phyloP scores from a whole-genome alignment of 768 basidiomycete genomes.

The Podaxis pistillaris region DNA sequence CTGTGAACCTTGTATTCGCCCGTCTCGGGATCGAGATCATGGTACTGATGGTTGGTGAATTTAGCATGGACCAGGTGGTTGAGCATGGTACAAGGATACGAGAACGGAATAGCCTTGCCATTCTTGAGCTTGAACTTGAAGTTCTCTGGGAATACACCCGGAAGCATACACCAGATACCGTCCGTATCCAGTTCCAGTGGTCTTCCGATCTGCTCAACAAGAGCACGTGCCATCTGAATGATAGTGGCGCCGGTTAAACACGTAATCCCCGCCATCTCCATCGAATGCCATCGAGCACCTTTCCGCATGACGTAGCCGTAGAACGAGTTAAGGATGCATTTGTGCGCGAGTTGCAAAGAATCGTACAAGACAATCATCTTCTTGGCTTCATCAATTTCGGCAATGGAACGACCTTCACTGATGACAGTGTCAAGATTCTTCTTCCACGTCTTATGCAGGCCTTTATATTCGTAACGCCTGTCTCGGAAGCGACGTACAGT shows the following conservation, averaged over 20 bases:
- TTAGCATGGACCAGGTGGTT: conserved; percentile 95
- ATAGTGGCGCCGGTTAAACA: conserved; percentile 97
- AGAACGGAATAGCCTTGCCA: conserved; percentile 86
- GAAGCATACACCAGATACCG: conserved; percentile 99
- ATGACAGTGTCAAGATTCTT: conserved; percentile 84
- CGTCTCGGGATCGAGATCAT: conserved; percentile 81
- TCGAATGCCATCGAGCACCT: conserved; percentile 98
- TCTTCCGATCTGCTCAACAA: conserved; percentile 97
- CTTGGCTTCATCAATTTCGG: conserved; percentile 94
- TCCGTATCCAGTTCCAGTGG: conserved; percentile 98
- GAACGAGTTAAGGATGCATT: conserved; percentile 99
- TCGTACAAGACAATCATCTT: conserved; percentile 99
- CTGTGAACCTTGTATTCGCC: conserved; percentile 85
- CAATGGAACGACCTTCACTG: conserved; percentile 67
- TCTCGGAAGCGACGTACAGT: conserved; percentile 97
- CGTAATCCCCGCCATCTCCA: conserved; percentile 99
- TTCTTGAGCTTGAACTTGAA: conserved; percentile 90
- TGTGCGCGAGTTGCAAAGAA: conserved; percentile 97
- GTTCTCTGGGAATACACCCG: conserved; percentile 95
- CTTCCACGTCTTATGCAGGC: conserved; percentile 98
- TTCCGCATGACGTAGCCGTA: conserved; percentile 99
- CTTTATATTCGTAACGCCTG: conserved; percentile 98
- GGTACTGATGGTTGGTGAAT: conserved; percentile 98
- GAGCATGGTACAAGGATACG: conserved; percentile 99
- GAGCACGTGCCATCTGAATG: conserved; percentile 96